These are phyloP conservation scores for Poa annua DNA, from an alignment of 176 grass and related monocot genomes.

Conservation along the genomic window DNA sequence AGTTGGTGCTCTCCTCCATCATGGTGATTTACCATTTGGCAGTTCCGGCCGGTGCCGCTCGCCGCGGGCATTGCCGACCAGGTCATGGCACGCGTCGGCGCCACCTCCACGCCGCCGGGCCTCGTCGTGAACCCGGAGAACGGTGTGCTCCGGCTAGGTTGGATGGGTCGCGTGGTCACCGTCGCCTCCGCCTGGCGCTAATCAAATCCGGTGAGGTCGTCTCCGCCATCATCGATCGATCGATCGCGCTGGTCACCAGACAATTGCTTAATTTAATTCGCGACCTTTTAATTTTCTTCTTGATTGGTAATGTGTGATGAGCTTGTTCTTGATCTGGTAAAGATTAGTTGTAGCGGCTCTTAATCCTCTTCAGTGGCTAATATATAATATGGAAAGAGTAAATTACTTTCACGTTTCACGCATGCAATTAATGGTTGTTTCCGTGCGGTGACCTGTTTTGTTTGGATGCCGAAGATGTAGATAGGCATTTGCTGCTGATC, in stretches of 20 bases:
- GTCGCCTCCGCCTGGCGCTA: conserved; percentile 85
- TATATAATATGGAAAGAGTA: conserved; percentile 59
- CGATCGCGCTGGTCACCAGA: conserved; percentile 34
- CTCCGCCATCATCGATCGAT: conserved; percentile 7
- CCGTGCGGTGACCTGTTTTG: background rate
- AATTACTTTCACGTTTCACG: conserved; percentile 49
- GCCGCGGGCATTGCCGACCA: conserved; percentile 46
- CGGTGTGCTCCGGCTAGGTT: conserved; percentile 67
- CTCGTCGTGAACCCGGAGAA: conserved; percentile 63
- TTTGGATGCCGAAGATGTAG: conserved; percentile 4
- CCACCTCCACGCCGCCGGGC: background rate
- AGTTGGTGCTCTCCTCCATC: too few species aligned
- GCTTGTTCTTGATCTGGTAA: conserved; percentile 54
- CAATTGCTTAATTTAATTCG: conserved; percentile 50
- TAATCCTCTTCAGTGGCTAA: conserved; percentile 49
- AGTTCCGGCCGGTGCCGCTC: conserved; percentile 54
- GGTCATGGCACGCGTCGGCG: conserved; percentile 47
- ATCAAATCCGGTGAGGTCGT: conserved; percentile 17
- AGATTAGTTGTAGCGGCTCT: conserved; percentile 53
- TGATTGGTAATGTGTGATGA: conserved; percentile 50
- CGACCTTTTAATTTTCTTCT: background rate
- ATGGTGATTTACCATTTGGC: too few species aligned
- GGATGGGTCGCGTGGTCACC: conserved; percentile 74
- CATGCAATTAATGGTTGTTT: background rate
- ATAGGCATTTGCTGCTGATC: conserved; percentile 9